A percentile compares a stretch with the other conserved stretches of the same genome.
Evolutionary conservation across 2,329 filamentous ascomycete genomes (phyloP).

Genomic region (Hypomyces perniciosus): DNA sequence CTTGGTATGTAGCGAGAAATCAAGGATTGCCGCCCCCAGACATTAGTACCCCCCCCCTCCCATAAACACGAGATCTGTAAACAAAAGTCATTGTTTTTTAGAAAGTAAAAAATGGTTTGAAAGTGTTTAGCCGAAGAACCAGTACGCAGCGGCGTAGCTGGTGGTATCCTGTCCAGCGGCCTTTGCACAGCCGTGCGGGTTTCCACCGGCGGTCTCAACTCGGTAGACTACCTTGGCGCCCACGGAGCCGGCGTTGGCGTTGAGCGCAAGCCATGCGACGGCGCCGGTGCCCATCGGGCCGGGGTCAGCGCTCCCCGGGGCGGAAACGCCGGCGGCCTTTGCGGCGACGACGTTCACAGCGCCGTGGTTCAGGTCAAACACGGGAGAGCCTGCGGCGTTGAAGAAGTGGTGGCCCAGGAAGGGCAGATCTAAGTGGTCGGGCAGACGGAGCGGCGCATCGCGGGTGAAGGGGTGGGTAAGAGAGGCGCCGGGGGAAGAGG

Average conservation of each 20-base stretch:
- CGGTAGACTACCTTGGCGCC: conserved; percentile 45
- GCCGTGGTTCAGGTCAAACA: conserved; percentile 48
- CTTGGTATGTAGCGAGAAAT: no score
- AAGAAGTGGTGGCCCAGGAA: conserved; percentile 65
- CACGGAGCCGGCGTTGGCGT: conserved; percentile 32
- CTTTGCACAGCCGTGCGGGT: conserved; percentile 35
- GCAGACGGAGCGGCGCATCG: conserved; percentile 33
- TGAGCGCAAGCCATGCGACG: conserved; percentile 50
- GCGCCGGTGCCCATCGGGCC: conserved; percentile 45
- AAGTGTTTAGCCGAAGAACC: conserved; percentile 43
- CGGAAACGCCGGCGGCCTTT: conserved; percentile 44
- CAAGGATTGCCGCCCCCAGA: no score
- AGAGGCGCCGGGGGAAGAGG: conserved; percentile 35
- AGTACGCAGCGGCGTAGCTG: conserved; percentile 52
- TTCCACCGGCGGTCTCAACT: conserved; percentile 49
- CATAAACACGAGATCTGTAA: no score
- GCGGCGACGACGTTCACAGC: conserved; percentile 37
- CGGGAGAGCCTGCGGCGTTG: conserved; percentile 46
- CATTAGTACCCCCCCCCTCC: no score
- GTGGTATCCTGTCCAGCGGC: conserved; percentile 43
- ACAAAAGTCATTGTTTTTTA: not conserved
- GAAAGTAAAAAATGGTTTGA: conserved; percentile 1
- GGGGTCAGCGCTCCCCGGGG: conserved; percentile 43
- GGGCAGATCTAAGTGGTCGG: conserved; percentile 30
- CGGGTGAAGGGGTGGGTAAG: conserved; percentile 39